Conservation (phyloP, 2,329 filamentous ascomycete species). For the Lomentospora prolificans region DNA sequence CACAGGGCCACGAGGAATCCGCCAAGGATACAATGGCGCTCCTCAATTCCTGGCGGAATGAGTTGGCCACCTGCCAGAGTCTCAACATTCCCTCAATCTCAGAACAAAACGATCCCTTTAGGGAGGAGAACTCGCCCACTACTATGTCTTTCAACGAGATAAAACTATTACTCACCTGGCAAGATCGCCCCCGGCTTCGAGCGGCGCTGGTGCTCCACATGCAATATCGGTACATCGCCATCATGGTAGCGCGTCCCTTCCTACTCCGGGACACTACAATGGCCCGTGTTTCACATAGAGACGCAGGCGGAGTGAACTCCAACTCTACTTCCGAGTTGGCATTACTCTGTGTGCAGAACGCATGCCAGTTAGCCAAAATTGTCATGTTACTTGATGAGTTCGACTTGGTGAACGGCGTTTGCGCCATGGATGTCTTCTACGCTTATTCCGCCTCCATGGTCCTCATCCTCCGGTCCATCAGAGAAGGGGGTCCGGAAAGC, state of each 20-base stretch:
- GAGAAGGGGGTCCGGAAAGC: constrained; percentile 4
- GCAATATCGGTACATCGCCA: constrained; percentile 22
- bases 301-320: too few relatives aligned
- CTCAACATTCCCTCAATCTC: constrained; percentile 16
- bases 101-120: constrained; percentile 10
- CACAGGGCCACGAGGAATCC: background rate
- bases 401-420: constrained; percentile 22
- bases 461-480: constrained; percentile 16
- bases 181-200: constrained; percentile 18
- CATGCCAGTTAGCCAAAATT: constrained; percentile 21
- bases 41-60: constrained; percentile 17
- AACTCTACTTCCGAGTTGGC: constrained; percentile 11
- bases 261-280: constrained; percentile 17
- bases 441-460: constrained; percentile 24
- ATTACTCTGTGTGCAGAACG: constrained; percentile 19
- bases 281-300: too few relatives aligned
- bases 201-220: constrained; percentile 21
- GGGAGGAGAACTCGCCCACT: constrained; percentile 8
- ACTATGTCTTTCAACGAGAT: constrained; percentile 19
- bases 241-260: constrained; percentile 21
- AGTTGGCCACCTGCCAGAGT: constrained; percentile 13
- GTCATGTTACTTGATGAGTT: constrained; percentile 23
- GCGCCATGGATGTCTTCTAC: constrained; percentile 25
- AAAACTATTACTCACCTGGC: constrained; percentile 18
- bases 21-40: constrained; percentile 15